These are phyloP conservation scores for Magnusiomyces ingens DNA, from an alignment of 1,139 yeast genomes.

Conservation along the genomic window DNA sequence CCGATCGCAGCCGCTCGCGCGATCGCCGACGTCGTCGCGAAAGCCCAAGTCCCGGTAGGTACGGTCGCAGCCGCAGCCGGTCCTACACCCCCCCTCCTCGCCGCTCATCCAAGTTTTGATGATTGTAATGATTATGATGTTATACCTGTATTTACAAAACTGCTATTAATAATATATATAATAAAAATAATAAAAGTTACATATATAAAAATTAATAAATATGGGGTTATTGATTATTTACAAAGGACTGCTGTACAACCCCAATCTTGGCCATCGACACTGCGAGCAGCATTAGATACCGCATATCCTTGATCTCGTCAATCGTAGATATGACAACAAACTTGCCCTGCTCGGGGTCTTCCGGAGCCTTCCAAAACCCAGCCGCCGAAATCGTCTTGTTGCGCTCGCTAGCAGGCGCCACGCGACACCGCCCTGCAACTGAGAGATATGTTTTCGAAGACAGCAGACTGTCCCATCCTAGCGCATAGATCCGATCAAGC, in stretches of 20 bases:
- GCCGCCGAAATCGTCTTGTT: neutral
- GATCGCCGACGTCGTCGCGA: slow-evolving; percentile 8
- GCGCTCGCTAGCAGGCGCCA: slow-evolving; percentile 6
- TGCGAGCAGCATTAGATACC: slow-evolving; percentile 9
- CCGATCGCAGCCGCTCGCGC: slow-evolving; percentile 4
- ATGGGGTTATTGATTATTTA: neutral
- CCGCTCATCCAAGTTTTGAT: neutral
- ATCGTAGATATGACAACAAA: slow-evolving; percentile 12
- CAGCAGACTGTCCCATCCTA: slow-evolving; percentile 17
- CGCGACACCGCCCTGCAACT: slow-evolving; percentile 13
- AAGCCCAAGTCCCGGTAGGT: slow-evolving; percentile 6
- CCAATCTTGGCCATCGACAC: slow-evolving; percentile 13
- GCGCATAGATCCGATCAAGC: slow-evolving; percentile 14
- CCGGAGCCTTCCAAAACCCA: neutral
- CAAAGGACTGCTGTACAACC: slow-evolving; percentile 5
- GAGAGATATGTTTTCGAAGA: slow-evolving; percentile 10
- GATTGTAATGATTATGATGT: neutral
- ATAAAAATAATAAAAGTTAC: neutral
- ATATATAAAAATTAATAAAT: neutral
- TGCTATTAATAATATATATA: neutral
- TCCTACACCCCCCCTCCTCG: slow-evolving; percentile 6
- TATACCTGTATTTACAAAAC: slow-evolving; percentile 1
- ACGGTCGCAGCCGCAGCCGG: slow-evolving; percentile 9
- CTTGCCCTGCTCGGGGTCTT: slow-evolving; percentile 8
- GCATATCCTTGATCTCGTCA: slow-evolving; percentile 6